Evolutionary conservation across 768 basidiomycete species (phyloP), one percentile per base, ranked within the genome.

Genomic region (Xanthoconium purpureum): DNA sequence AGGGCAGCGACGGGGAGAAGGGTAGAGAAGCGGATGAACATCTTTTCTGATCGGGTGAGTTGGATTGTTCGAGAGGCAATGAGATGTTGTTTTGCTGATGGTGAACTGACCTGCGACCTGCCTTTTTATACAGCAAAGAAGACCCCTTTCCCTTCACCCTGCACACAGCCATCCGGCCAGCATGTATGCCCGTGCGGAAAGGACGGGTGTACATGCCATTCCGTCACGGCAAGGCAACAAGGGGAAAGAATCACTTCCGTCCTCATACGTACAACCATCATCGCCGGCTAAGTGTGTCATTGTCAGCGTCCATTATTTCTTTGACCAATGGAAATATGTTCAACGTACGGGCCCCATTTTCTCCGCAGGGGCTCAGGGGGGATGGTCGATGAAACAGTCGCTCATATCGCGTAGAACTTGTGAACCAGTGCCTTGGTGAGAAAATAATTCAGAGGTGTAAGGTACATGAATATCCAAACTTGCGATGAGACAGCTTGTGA

Each of bases 1-100:
- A 65, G 50, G 29, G 60, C 55, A 40, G 38, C 48, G 43, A 65
- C 14, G 24, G 61, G 43, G 36, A 60, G 13, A 8, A 65, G 35
- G 11, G 36, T 5, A 43, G 56, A 30, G 17, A 56, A 39, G 49
- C 50, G 55, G 18, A 43, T 14, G 33, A 28, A 53, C 63, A 65
- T 66, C 3, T 45, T 43, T 47, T 24, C 24, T 24, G 13, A 38
- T 13, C 37, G 9, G 15, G 36, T 8, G 38, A 37, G 18, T 28
- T 24, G 14, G n/a, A 11, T 29, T 32, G 36, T 43, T 51, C 8
- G 30, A 50, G 32, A 46, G 32, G 36, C 28, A 11, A 43, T 43
- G 45, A 18, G 29, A 36, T 29, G 4, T 12, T 29, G 35, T 38
- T 56, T 50, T 15, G 14, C 35, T 51, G 54, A 40, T 44, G 43